Evolutionary conservation across 2,329 filamentous ascomycete species (phyloP).

Genomic region (Orbilia quercus): DNA sequence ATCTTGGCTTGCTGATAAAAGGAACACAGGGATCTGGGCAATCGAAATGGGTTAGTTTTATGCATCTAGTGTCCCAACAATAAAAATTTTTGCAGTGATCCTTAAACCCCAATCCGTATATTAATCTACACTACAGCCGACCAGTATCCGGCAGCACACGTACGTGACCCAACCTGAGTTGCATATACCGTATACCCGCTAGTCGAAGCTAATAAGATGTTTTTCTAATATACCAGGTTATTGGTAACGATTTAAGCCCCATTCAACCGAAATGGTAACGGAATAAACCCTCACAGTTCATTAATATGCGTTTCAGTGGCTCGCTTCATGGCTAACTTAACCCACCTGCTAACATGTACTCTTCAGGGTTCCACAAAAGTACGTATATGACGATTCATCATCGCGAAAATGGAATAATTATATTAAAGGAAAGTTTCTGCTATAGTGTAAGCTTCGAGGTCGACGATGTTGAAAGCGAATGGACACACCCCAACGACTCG

Average conservation of each 20-base stretch:
- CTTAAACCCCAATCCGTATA: too few relatives aligned
- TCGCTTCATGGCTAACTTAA: background rate
- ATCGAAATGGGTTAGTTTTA: constrained; percentile 59
- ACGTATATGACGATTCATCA: background rate
- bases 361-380: constrained; percentile 37
- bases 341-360: background rate
- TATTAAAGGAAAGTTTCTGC: background rate
- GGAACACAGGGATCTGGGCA: constrained; percentile 59
- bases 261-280: constrained; percentile 59
- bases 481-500: constrained; percentile 58
- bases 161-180: constrained; percentile 22
- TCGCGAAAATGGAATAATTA: background rate
- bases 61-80: background rate
- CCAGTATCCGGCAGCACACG: constrained; percentile 59
- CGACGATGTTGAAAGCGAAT: constrained; percentile 58
- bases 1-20: background rate
- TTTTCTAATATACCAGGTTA: constrained; percentile 36
- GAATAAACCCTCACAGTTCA: too few relatives aligned
- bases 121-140: constrained; percentile 59
- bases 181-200: too few relatives aligned
- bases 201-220: background rate
- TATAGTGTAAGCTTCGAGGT: constrained; percentile 57
- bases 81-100: too few relatives aligned
- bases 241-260: constrained; percentile 61
- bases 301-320: too few relatives aligned